Evolutionary conservation across 2,329 filamentous ascomycete genomes (phyloP), one percentile per base, ranked within the genome.

Genomic region (Pezicula radicicola): DNA sequence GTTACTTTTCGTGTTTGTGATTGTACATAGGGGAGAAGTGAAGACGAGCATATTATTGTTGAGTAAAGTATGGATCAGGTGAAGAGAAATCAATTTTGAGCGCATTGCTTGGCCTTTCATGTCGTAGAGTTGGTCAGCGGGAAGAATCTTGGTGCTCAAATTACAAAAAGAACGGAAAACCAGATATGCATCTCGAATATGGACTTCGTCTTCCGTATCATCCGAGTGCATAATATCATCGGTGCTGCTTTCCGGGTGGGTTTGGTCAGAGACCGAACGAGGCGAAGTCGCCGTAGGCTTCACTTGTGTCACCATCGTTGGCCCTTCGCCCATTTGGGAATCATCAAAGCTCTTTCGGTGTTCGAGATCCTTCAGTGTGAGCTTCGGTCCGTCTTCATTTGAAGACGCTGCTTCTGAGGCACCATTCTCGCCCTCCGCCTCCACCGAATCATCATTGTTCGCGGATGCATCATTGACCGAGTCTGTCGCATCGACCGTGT

Each of bases 111-210:
- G 92, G 16, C 92, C 93, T 51, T 91, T 91, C 48, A 96, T 75
- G 65, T 99, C 94, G 64, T 93, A 91, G 18, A 96, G 84, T 69
- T 97, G 92, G 56, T 99, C 94, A 2, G 91, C 85, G 8, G 89
- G 84, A 25, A 99, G 77, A 39, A 91, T 76, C 69, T 99, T 99
- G 56, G 93, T 97, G 53, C 93, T 97, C 43, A 99, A 77, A 71
- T 97, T 96, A 78, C 95, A 99, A 74, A 99, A 94, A 3, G 94
- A 96, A 30, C 94, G 84, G 74, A 99, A 97, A 43, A 99, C 91
- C 19, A 99, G 81, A 70, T 97, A 99, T 9, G 94, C 92, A 72
- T 99, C 94, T 61, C 94, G 89, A 62, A 97, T 91, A 67, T 96
- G 97, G 18, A 97, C 90, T 67, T 99, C 94, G 65, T 99, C 94